Base-by-base conservation (phyloP, 306 rosid genomes). In the Erythrophleum fordii region DNA sequence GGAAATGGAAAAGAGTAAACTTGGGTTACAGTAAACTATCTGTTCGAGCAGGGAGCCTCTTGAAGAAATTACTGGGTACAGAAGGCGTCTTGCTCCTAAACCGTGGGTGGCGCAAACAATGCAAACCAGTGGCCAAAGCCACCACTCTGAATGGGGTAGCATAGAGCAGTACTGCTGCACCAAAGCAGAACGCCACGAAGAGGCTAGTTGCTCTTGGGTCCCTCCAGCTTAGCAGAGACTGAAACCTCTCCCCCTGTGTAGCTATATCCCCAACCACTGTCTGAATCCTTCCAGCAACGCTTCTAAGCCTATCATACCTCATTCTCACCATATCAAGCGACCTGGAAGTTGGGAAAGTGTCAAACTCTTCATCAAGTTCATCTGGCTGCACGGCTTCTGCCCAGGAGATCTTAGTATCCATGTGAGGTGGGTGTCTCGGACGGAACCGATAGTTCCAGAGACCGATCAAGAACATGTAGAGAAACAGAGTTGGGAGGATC, bases 201-300 rank as follows among this genome's bases (percentile, higher is more conserved):
- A 95, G 88, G 85, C 94, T 83, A 1, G 97, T 95, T 26, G 98
- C 99, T 84, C 98, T 88, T 1, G 98, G 87, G 77, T 95, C 99
- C 80, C 98, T 90, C 99, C 98, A 95, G 60, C 98, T 93, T 11
- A 95, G 82, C 44, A 95, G 78, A 23, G 94, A 90, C 42, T 93
- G 97, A 76, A 93, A 42, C 26, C 99, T 93, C 89, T 95, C 99
- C 35, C 98, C 99, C 18, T 95, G 99, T 22, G 97, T 95, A 28
- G 99, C 99, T 72, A 95, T 90, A 84, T 95, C 99, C 1, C 97
- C 99, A 35, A 93, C 99, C 18, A 95, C 93, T 0, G 97, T 93
- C 51, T 95, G 99, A 71, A 93, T 91, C 88, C 98, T 90, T 22
- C 98, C 98, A 0, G 98, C 97, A 9, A 95, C 97, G 65, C 98